phyloP scores from a whole-genome alignment of 768 basidiomycete genomes.

The Rhizopogon rudus region DNA sequence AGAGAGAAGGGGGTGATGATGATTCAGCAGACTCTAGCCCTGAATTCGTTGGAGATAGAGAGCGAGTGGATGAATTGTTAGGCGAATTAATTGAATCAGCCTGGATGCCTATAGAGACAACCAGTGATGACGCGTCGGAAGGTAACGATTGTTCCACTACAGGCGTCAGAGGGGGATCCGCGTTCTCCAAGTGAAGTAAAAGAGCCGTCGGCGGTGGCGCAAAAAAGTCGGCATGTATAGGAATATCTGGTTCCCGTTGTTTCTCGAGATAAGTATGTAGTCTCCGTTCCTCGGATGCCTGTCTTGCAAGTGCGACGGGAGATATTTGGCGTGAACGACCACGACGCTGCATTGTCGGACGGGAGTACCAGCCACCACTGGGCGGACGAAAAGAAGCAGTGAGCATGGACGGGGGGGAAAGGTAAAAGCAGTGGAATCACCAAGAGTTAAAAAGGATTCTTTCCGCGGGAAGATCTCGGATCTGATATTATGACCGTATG shows the following conservation, averaged over 20 bases:
- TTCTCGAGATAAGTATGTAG: slow-evolving; percentile 7
- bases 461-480: slow-evolving; percentile 6
- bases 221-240: neutral
- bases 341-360: slow-evolving; percentile 25
- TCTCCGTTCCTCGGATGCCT: slow-evolving; percentile 38
- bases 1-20: slow-evolving; percentile 21
- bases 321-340: slow-evolving; percentile 41
- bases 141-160: neutral
- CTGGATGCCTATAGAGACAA: neutral
- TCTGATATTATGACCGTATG: slow-evolving; percentile 4
- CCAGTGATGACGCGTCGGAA: neutral
- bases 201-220: neutral
- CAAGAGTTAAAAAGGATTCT: slow-evolving; percentile 12
- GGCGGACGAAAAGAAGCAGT: slow-evolving; percentile 18
- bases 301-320: slow-evolving; percentile 36
- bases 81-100: neutral
- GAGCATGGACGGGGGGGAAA: slow-evolving; percentile 13
- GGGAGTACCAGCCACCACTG: slow-evolving; percentile 17
- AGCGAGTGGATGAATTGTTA: slow-evolving; percentile 6
- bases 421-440: slow-evolving; percentile 6
- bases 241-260: slow-evolving; percentile 3
- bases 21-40: slow-evolving; percentile 7
- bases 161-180: neutral
- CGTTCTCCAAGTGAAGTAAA: slow-evolving; percentile 3
- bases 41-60: slow-evolving; percentile 20